These are phyloP conservation scores for Diaporthe vexans DNA, from an alignment of 2,329 filamentous ascomycete genomes.

Conservation along the genomic window DNA sequence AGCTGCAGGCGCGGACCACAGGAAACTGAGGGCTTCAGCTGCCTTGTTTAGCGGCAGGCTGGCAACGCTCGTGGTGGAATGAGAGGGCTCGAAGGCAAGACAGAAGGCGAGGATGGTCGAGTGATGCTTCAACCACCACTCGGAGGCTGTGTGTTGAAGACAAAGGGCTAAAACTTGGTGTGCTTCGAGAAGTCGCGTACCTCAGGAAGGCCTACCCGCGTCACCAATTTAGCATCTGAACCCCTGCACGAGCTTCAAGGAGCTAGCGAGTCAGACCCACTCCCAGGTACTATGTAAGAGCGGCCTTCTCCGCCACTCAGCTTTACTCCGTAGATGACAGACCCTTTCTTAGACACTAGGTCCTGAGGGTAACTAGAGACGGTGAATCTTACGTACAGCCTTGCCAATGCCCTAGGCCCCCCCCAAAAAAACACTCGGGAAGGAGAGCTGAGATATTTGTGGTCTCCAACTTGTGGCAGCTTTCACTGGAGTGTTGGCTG, in stretches of 20 bases:
- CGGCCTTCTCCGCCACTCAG: too few relatives aligned
- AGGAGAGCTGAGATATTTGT: neutral
- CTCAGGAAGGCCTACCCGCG: neutral
- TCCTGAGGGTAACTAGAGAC: too few relatives aligned
- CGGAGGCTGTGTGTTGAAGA: neutral
- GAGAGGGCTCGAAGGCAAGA: neutral
- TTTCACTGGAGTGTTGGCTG: neutral
- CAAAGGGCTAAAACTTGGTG: conserved; percentile 18
- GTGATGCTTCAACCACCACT: conserved; percentile 8
- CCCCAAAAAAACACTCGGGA: neutral
- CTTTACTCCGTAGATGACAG: too few relatives aligned
- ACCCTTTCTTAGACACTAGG: too few relatives aligned
- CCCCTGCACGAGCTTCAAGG: conserved; percentile 13
- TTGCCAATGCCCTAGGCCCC: neutral
- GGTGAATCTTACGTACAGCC: neutral
- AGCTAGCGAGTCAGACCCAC: neutral
- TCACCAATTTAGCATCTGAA: conserved; percentile 19
- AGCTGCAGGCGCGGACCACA: conserved; percentile 1
- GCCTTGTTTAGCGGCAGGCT: neutral
- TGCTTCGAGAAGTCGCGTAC: conserved; percentile 11
- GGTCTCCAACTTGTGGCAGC: too few relatives aligned
- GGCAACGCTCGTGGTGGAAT: neutral
- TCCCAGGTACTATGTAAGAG: neutral
- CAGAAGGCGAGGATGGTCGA: neutral
- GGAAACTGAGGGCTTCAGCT: neutral